Evolutionary conservation across 2,329 filamentous ascomycete genomes (phyloP), one percentile per base, ranked within the genome.

Genomic region (Leptographium procerum): DNA sequence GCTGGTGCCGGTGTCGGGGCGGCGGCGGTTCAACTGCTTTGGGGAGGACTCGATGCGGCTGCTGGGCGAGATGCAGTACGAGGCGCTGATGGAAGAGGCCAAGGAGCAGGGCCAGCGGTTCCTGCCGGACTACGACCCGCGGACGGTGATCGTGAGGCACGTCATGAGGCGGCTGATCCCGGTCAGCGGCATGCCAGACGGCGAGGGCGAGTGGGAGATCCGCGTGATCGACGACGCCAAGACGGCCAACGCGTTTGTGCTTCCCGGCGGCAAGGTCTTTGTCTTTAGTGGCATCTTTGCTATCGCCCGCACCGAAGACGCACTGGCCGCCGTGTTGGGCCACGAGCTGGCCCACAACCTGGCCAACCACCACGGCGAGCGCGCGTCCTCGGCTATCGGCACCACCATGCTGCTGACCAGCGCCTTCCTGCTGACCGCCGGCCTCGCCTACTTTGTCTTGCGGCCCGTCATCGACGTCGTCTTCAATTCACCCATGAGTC

Each of bases 271-370:
- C 28, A 90, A 91, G 65, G 87, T 92, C 0, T 91, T 91, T 67
- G 87, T 92, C 2, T 87, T 84, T 67, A 86, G 82, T 62, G 88
- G 88, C 43, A 83, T 92, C 34, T 70, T 91, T 57, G 77, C 79
- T n/a, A 73, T 89, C 26, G 86, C 85, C 60, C 68, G 77, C 56
- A 83, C 75, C 65, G 86, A 90, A 59, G 81, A 86, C 67, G 85
- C 83, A 3, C 75, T 92, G 29, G 88, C 88, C 5, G 83, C 88
- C 1, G 86, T 92, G 3, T 75, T 92, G 16, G 86, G 87, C 16
- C 88, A 91, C 70, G 88, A 91, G 73, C 88, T 91, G 61, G 86
- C 87, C 22, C 88, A 92, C 68, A 87, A 86, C 62, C 77, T 88
- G 19, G 86, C 86, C 0, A 79, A 82, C 59, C 87, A 90, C 67